Base-by-base conservation (phyloP, 2,329 filamentous ascomycete genomes). In the Alternaria conjuncta region DNA sequence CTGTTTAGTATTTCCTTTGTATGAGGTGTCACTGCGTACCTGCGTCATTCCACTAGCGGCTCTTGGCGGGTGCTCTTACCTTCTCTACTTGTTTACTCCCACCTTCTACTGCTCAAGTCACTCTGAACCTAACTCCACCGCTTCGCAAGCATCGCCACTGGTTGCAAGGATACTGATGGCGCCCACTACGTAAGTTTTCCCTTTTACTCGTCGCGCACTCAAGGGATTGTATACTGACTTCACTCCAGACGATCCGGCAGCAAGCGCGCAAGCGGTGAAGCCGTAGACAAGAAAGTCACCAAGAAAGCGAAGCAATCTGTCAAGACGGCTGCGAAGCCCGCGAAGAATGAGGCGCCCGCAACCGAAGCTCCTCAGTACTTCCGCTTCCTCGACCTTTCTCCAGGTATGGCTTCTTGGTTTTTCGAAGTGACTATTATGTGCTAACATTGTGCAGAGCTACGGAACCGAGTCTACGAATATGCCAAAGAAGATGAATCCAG, bases 11-110 rank as follows among this genome's bases (percentile, higher is more conserved):
- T n/a, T n/a, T n/a, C n/a, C n/a, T n/a, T n/a, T n/a, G n/a, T n/a
- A n/a, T n/a, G n/a, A n/a, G n/a, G n/a, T 41, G 20, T 23, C 30
- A 25, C 12, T 53, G 9, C 13, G 20, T 23, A 6, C 30, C 49
- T 53, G 49, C 49, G n/a, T 41, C 30, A 53, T 10, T 36, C n/a
- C 13, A 23, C 49, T 53, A 53, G 49, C 49, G 49, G 49, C 30
- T 25, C 49, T 53, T 53, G 9, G 49, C 49, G n/a, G 30, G 20
- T 36, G 49, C 30, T 53, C 49, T 36, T 28, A 12, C 32, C 36
- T 12, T 30, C 15, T 9, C 36, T 30, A 3, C 5, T 21, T 36
- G 25, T 26, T 43, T n/a, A 28, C 18, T 18, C 10, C 8, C 21
- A 30, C 18, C 51, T 9, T n/a, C 28, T 28, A 28, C 20, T 1